Base-by-base conservation (phyloP, 2,329 filamentous ascomycete genomes). In the Colletotrichum shisoi region DNA sequence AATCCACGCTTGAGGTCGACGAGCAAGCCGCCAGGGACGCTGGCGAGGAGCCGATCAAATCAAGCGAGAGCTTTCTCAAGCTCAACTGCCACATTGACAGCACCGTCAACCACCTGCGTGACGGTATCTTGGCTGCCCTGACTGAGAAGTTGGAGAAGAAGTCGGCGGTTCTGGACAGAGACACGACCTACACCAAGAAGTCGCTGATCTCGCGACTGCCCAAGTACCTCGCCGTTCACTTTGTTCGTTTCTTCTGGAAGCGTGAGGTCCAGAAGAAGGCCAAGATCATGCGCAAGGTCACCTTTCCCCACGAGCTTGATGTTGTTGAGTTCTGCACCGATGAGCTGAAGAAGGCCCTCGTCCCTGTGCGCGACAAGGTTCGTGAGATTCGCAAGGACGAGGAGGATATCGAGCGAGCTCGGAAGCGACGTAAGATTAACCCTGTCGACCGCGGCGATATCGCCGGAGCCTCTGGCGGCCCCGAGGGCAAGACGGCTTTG, bases 251-350 rank as follows among this genome's bases (percentile, higher is more conserved):
- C 82, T 97, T 94, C 82, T 99, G 95, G 95, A 94, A 96, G 76
- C 89, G 91, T 53, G 93, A 96, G 72, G 93, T 92, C 3, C 91
- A 96, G 79, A 98, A 98, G 83, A 99, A 99, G 84, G 94, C 94
- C 71, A 99, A 99, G 85, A 99, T 99, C 73, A 94, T 99, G 92
- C 92, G 94, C 76, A 99, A 98, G 81, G 95, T 99, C 64, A 94
- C 93, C 0, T 99, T 99, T 76, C 94, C 94, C 7, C 89, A 92
- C 57, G 95, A 99, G 79, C 83, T 99, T 40, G 95, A 99, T 74
- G 88, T 92, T 45, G 89, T 96, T 24, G 95, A 99, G 76, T 97
- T 97, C 79, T 99, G 95, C 79, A 94, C 94, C 13, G 94, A 98
- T 31, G 90, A 95, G 60, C 83, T 99, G 70, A 91, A 88, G 77